These are phyloP conservation scores for Podospora anserina DNA, from an alignment of 495 filamentous ascomycete species.

Conservation along the genomic window DNA sequence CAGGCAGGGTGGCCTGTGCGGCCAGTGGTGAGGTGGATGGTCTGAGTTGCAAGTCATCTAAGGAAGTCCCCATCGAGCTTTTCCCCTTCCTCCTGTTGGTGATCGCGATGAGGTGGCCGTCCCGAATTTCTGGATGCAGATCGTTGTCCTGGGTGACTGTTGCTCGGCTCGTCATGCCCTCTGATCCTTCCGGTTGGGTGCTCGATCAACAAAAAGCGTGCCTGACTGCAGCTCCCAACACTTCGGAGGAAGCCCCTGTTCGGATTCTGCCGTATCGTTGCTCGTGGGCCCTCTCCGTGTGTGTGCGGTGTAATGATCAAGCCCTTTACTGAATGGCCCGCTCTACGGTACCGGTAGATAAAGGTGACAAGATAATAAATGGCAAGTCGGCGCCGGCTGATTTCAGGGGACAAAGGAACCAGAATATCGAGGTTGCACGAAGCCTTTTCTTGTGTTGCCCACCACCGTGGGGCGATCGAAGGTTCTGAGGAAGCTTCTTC, in stretches of 20 bases:
- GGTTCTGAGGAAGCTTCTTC: slow-evolving; percentile 13
- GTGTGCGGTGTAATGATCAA: background rate
- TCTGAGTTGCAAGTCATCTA: no score
- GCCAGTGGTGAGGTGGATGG: no score
- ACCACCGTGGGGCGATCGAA: slow-evolving; percentile 16
- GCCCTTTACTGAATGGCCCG: background rate
- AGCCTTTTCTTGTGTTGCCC: background rate
- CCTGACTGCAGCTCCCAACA: background rate
- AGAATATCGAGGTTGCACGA: slow-evolving; percentile 11
- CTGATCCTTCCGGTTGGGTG: slow-evolving; percentile 3
- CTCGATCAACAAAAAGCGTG: background rate
- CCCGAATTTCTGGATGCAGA: background rate
- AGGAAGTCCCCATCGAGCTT: background rate
- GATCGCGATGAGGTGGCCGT: background rate
- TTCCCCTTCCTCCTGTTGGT: background rate
- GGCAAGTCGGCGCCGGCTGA: background rate
- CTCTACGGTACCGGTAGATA: background rate
- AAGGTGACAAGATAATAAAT: background rate
- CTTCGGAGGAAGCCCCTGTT: background rate
- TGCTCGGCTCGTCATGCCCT: background rate
- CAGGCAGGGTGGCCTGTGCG: no score
- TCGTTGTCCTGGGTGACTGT: background rate
- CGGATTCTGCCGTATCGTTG: background rate
- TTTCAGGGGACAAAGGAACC: background rate
- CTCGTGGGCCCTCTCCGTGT: background rate